Evolutionary conservation across 208 protist species (phyloP), one percentile per base, ranked within the genome.

Genomic region (Tritrichomonas foetus): DNA sequence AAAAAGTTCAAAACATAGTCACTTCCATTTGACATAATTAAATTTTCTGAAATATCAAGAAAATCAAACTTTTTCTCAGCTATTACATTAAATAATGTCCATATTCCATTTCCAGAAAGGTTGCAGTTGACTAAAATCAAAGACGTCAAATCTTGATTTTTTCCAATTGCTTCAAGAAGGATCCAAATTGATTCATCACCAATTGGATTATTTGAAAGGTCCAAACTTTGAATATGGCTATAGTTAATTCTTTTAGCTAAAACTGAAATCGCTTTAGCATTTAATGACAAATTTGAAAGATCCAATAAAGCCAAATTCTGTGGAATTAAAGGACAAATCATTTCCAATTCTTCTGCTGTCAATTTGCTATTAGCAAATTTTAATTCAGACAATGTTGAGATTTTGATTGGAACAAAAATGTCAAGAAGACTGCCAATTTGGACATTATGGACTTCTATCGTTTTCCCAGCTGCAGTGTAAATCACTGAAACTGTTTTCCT

Each of bases 141-240:
- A 33, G 25, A 14, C 22, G 27, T 36, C 22, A 89, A 89, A 30
- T 44, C 3, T 8, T 25, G 22, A 5, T 89, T 89, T 89, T 89
- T 89, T n/a, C 47, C 47, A 33, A 89, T 8, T 57, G 41, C 33
- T 20, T 89, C 78, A 39, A 89, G 78, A n/a, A 89, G 30, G 5
- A 53, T 89, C 78, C 78, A 89, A 27, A 57, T 57, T 3, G 78
- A 89, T 89, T 89, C 78, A 57, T 89, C 78, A 22, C 47, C 41
- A 57, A 89, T 89, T 20, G 78, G 47, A 36, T 89, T 89, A n/a
- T 89, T 33, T 39, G 78, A 89, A 57, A 89, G 36, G 16, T 89
- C 47, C 39, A 89, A 57, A 55, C 14, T 53, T 61, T 53, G 8
- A 27, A 89, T 25, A 11, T 30, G 33, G 25, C 25, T 22, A 57